Evolutionary conservation across 1,284 basidiomycete genomes (phyloP), one percentile per base, ranked within the genome.

Genomic region (Violaceomyces palustris): DNA sequence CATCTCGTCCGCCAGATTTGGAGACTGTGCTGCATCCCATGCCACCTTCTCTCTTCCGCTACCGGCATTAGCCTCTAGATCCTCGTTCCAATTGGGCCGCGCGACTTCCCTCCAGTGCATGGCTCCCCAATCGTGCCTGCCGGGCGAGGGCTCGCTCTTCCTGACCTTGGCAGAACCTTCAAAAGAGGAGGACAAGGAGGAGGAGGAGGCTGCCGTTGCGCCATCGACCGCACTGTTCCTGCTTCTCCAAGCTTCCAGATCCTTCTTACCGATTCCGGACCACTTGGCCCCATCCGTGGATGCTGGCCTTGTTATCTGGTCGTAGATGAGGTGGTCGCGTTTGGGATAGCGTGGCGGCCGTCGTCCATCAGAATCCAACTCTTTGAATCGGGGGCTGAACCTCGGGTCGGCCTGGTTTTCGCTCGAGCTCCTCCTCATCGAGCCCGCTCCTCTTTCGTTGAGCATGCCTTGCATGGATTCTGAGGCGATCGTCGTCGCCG

Each of bases 241-340:
- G 22, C 39, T 23, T 18, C 64, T 35, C 42, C 64, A 42, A 4
- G 48, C 54, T 8, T 50, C 64, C n/a, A 67, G 44, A 24, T 64
- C 58, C 42, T 67, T 67, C 15, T 56, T 53, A 24, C 64, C 64
- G 15, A 67, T 42, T 10, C 62, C 58, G 15, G 51, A 42, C 50
- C 56, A 54, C 19, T 43, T 7, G n/a, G n/a, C n/a, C n/a, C n/a
- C n/a, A n/a, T n/a, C n/a, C n/a, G n/a, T n/a, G n/a, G 8, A 32
- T 32, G 14, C 7, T 10, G 17, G 31, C 31, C 8, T 12, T 10
- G 8, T 12, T 8, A 32, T 32, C 31, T 32, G 14, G 31, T 32
- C 31, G n/a, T 28, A 9, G 27, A n/a, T 28, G 27, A 28, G 27
- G 27, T 28, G 27, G 27, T n/a, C 27, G n/a, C n/a, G n/a, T n/a